Evolutionary conservation across 2,329 filamentous ascomycete species (phyloP), one percentile per base, ranked within the genome.

Genomic region (Stylonectria norvegica): DNA sequence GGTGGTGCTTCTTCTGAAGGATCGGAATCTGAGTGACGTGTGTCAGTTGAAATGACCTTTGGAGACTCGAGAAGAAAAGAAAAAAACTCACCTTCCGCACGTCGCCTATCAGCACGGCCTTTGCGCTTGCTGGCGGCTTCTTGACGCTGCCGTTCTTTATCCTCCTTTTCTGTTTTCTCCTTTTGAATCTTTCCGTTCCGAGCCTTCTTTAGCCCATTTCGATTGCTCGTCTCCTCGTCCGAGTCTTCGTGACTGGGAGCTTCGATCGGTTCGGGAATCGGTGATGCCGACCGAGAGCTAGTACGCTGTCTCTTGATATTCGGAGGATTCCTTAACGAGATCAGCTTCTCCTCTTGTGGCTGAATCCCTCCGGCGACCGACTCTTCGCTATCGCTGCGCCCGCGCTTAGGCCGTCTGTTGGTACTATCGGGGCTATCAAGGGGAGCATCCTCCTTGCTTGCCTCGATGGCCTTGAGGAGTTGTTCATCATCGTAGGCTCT

Each of bases 401-500:
- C 84, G 57, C 93, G 76, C 69, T 98, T 98, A 17, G 80, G 76
- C 58, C 86, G 81, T 49, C 85, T 76, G 36, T 69, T 75, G 27
- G 70, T 70, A 23, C 74, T 73, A 23, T 84, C 81, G 10, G 47
- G 29, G 11, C 62, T 60, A 22, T 73, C 64, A 9, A 72, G 71
- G 10, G 71, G 65, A 34, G 76, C 81, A 30, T 94, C 88, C 58
- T 87, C 84, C 67, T 90, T 96, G 70, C 93, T 98, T 47, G 94
- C 90, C 64, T 97, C 91, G 54, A 98, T 89, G 20, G 91, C 93
- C 52, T 86, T 81, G 39, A 89, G 81, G 27, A 98, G 66, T 57
- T 90, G 83, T 55, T 95, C 90, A 65, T 98, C 93, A 50, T 97
- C 90, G 56, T 97, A 97, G 16, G 89, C 91, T 29, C 91, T 90